phyloP scores from a whole-genome alignment of 306 rosid species.

The Trifolium fragiferum region DNA sequence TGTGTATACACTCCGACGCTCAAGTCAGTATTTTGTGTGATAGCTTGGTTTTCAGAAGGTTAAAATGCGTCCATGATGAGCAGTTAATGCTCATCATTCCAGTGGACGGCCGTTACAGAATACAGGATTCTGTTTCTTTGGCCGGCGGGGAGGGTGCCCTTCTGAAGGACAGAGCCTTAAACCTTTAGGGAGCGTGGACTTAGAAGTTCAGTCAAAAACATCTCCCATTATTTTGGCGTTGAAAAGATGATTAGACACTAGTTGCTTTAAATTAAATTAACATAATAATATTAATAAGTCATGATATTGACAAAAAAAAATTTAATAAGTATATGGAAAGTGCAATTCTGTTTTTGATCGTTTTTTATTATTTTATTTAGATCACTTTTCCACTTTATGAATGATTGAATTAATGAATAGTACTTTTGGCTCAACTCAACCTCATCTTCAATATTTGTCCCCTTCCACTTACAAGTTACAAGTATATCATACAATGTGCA shows the following conservation, averaged over 20 bases:
- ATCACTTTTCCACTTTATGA: conserved; percentile 29
- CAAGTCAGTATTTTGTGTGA: no score
- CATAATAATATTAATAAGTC: not conserved
- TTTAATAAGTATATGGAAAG: not conserved
- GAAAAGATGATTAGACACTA: not conserved
- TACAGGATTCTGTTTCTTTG: no score
- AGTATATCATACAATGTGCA: not conserved
- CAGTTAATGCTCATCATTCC: no score
- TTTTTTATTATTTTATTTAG: conserved; percentile 1
- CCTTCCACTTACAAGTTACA: not conserved
- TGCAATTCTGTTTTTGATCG: not conserved
- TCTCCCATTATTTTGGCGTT: not conserved
- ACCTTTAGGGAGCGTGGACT: no score
- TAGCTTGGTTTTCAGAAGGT: no score
- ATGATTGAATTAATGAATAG: not conserved
- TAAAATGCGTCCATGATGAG: no score
- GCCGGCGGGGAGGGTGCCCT: no score
- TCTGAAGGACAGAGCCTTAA: no score
- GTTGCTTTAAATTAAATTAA: not conserved
- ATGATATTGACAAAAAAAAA: not conserved
- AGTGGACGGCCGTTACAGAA: no score
- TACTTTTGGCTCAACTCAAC: not conserved
- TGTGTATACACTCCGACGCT: no score
- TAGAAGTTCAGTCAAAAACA: no score
- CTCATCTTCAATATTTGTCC: not conserved